These are phyloP conservation scores for Fusarium sublunatum DNA, from an alignment of 2,329 filamentous ascomycete genomes.

Conservation along the genomic window DNA sequence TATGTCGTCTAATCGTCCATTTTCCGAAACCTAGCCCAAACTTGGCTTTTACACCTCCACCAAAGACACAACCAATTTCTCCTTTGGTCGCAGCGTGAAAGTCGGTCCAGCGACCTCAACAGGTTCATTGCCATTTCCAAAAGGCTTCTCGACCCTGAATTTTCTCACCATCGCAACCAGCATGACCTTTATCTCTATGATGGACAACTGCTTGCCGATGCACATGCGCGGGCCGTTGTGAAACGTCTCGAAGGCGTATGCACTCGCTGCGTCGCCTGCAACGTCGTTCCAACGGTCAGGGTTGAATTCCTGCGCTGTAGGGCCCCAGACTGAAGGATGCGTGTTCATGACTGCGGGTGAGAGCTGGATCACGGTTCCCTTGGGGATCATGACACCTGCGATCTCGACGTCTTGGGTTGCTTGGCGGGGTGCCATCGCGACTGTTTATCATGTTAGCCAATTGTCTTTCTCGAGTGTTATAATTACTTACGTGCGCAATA, in stretches of 20 bases:
- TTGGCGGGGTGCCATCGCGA: conserved; percentile 51
- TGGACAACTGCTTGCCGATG: conserved; percentile 52
- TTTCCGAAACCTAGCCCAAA: background rate
- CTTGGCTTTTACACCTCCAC: conserved; percentile 16
- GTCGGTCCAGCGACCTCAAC: conserved; percentile 41
- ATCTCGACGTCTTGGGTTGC: conserved; percentile 50
- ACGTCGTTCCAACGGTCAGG: conserved; percentile 54
- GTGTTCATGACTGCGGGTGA: conserved; percentile 52
- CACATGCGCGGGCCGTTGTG: conserved; percentile 53
- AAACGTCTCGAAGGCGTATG: conserved; percentile 53
- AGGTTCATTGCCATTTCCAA: conserved; percentile 24
- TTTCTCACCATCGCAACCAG: conserved; percentile 49
- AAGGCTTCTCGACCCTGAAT: conserved; percentile 46
- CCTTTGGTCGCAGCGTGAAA: conserved; percentile 46
- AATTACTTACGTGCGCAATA: conserved; percentile 51
- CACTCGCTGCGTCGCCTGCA: conserved; percentile 38
- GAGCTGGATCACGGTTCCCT: conserved; percentile 54
- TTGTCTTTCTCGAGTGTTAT: background rate
- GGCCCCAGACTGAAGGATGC: conserved; percentile 54
- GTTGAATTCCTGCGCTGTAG: conserved; percentile 49
- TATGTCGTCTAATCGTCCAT: background rate
- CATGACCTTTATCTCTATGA: conserved; percentile 54
- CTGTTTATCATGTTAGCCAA: conserved; percentile 32
- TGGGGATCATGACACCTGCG: conserved; percentile 52
- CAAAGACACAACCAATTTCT: conserved; percentile 42